These are phyloP conservation scores for Sclerotinia minor DNA, from an alignment of 2,329 filamentous ascomycete species.

Conservation along the genomic window DNA sequence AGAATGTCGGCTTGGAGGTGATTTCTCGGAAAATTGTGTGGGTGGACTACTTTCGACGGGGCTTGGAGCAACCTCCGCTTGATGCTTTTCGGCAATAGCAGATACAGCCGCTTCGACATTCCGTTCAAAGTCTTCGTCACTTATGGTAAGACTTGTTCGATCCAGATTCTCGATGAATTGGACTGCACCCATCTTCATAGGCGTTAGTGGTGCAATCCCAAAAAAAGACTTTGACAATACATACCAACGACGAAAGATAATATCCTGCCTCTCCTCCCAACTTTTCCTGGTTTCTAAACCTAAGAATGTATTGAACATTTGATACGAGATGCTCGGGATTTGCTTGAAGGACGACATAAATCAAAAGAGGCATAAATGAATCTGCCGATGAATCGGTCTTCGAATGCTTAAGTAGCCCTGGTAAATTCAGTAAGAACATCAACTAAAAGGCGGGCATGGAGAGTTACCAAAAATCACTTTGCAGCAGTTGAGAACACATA, in stretches of 20 bases:
- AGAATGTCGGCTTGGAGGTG: conserved; percentile 54
- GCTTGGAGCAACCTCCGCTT: conserved; percentile 51
- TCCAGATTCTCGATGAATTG: conserved; percentile 98
- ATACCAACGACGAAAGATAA: conserved; percentile 88
- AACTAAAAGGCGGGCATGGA: conserved; percentile 30
- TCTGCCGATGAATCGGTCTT: conserved; percentile 95
- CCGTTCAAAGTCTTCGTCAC: conserved; percentile 90
- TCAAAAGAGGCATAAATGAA: conserved; percentile 90
- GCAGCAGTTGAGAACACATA: conserved; percentile 97
- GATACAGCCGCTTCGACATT: conserved; percentile 97
- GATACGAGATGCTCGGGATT: conserved; percentile 95
- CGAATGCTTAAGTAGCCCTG: conserved; percentile 83
- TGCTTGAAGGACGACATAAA: conserved; percentile 91
- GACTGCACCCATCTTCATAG: conserved; percentile 76
- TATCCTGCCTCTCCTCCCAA: conserved; percentile 97
- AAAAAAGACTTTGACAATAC: conserved; percentile 36
- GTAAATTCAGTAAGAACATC: conserved; percentile 31
- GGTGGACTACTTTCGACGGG: conserved; percentile 39
- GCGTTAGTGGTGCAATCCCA: conserved; percentile 22
- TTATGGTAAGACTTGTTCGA: conserved; percentile 87
- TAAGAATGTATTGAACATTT: conserved; percentile 96
- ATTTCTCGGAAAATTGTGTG: conserved; percentile 47
- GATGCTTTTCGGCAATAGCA: conserved; percentile 89
- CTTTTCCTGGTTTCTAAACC: conserved; percentile 97
- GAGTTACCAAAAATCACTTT: conserved; percentile 91